These are phyloP conservation scores for Diplodia scrobiculata DNA, from an alignment of 2,329 filamentous ascomycete species.

Conservation along the genomic window DNA sequence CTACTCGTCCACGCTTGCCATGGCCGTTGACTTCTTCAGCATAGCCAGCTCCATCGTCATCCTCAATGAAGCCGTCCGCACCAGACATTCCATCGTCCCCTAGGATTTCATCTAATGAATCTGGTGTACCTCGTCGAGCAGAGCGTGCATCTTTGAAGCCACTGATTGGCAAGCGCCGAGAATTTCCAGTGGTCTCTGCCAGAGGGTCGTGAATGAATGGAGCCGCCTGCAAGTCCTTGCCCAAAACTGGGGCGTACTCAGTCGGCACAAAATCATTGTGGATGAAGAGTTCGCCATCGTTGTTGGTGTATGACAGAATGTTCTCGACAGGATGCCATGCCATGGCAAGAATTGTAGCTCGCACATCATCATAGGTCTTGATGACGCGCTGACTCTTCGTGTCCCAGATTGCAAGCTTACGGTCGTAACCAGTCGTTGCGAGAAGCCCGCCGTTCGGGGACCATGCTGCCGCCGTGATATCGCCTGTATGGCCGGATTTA, in stretches of 20 bases:
- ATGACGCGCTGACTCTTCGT: conserved; percentile 82
- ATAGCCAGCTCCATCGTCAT: conserved; percentile 94
- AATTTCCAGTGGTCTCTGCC: conserved; percentile 68
- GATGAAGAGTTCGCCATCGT: conserved; percentile 90
- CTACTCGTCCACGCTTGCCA: conserved; percentile 62
- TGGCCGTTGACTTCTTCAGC: conserved; percentile 62
- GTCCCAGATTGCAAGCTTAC: conserved; percentile 81
- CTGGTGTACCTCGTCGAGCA: conserved; percentile 64
- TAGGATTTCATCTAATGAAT: conserved; percentile 82
- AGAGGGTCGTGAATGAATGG: conserved; percentile 84
- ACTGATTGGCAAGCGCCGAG: conserved; percentile 55
- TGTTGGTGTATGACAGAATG: conserved; percentile 85
- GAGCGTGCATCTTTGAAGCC: conserved; percentile 57
- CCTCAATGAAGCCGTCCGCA: conserved; percentile 82
- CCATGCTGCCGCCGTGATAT: conserved; percentile 87
- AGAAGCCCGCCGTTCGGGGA: conserved; percentile 91
- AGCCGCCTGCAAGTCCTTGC: conserved; percentile 67
- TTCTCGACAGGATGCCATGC: conserved; percentile 91
- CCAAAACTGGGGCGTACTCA: conserved; percentile 53
- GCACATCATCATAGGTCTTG: conserved; percentile 70
- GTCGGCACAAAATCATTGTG: conserved; percentile 66
- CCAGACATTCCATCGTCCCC: conserved; percentile 61
- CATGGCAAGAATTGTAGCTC: conserved; percentile 77
- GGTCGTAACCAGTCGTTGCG: conserved; percentile 61
- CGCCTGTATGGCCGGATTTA: conserved; percentile 73